Evolutionary conservation across 805 yeast species (phyloP), one percentile per base, ranked within the genome.

Genomic region (Saturnispora sekii): DNA sequence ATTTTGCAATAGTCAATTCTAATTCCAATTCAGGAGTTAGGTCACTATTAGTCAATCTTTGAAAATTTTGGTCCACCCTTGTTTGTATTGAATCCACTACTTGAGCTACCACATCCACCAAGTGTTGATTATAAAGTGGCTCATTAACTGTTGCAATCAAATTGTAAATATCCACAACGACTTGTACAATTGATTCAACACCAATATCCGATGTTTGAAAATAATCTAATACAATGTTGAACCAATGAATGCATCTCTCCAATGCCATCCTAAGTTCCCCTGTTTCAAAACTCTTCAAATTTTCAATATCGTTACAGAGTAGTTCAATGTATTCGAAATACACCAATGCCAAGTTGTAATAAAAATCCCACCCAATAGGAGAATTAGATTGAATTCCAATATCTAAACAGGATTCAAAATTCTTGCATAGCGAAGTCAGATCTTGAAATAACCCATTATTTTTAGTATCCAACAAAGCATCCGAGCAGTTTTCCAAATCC

Each of bases 261-360:
- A 16, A 31, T 29, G 10, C 58, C 3, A 21, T 15, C 2, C 38
- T 3, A 11, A 47, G 10, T 29, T 47, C 48, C 29, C 18, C 30
- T 4, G 17, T 11, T 12, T 38, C 32, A 11, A 42, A 11, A n/a
- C 41, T 31, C 8, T 31, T 18, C 17, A 44, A 21, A 18, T 44
- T 44, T 3, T 33, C 15, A 7, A 38, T 9, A 21, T 50, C 49
- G 5, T 32, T 28, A 34, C 43, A 42, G 11, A 44, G 35, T 10
- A 52, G 59, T 43, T 75, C 80, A 33, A 74, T 57, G 9, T 63
- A 63, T 49, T 74, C 78, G 29, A 68, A 66, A 50, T 72, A 72
- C 7, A 69, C 74, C 37, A 74, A 53, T 0, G 69, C 74, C 10
- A 69, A 57, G 49, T 75, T 76, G 55, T 63, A 73, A 29, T 67